These are phyloP conservation scores for Zoysia pacifica DNA, from an alignment of 176 grass and related monocot species.

Conservation along the genomic window DNA sequence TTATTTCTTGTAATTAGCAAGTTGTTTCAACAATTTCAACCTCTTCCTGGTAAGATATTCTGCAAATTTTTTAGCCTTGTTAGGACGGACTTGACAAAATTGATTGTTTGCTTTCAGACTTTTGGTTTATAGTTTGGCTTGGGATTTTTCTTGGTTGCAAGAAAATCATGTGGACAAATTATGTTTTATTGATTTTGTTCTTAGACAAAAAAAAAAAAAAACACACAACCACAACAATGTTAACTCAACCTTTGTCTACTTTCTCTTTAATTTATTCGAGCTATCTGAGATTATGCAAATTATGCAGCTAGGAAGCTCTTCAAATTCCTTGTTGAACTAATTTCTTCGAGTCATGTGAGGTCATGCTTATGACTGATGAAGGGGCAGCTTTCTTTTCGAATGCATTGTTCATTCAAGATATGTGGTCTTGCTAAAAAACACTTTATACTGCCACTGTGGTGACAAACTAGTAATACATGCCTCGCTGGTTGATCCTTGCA, in stretches of 20 bases:
- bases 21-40: conserved; percentile 17
- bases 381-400: not conserved
- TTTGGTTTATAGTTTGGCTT: not conserved
- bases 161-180: not conserved
- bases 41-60: conserved; percentile 25
- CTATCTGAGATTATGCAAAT: not conserved
- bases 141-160: not conserved
- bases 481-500: not conserved
- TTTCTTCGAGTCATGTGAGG: too few species aligned
- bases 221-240: not conserved
- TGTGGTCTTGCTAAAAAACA: not conserved
- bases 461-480: not conserved
- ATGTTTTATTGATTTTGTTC: conserved; percentile 13
- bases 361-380: not conserved
- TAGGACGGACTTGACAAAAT: conserved; percentile 7
- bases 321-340: not conserved
- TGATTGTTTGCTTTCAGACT: conserved; percentile 3
- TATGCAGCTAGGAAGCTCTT: not conserved
- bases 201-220: not conserved
- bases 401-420: not conserved
- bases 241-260: not conserved
- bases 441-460: not conserved
- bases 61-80: not conserved
- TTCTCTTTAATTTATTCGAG: not conserved
- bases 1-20: conserved; percentile 18